Evolutionary conservation across 164 flowering plant species (phyloP).

Genomic region (Akebia trifoliata): DNA sequence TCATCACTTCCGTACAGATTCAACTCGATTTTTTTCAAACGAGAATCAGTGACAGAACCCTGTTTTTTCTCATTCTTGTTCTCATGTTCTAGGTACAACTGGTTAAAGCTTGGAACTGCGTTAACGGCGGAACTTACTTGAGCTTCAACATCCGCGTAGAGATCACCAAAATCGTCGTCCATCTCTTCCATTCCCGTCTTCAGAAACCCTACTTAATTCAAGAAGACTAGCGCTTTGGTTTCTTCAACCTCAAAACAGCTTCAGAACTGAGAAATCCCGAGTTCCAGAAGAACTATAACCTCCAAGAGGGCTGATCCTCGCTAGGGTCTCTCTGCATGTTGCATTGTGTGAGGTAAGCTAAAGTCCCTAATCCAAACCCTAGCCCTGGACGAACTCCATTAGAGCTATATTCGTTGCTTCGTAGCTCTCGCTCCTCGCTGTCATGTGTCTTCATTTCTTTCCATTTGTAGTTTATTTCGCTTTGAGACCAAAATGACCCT

Average conservation of each 20-base stretch:
- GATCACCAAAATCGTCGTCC: constrained; percentile 68
- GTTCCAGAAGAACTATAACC: too few relatives aligned
- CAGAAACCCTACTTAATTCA: not conserved
- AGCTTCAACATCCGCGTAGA: constrained; percentile 54
- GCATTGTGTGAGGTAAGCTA: too few relatives aligned
- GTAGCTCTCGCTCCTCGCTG: too few relatives aligned
- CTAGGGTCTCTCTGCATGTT: too few relatives aligned
- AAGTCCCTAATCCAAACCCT: too few relatives aligned
- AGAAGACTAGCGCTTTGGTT: not conserved
- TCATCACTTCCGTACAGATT: not conserved
- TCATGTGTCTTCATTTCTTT: too few relatives aligned
- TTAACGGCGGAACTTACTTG: constrained; percentile 33
- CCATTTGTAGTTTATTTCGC: too few relatives aligned
- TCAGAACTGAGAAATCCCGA: too few relatives aligned
- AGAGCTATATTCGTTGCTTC: too few relatives aligned
- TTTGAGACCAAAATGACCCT: too few relatives aligned
- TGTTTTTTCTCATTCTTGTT: not conserved
- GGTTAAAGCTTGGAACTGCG: constrained; percentile 9
- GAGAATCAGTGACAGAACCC: not conserved
- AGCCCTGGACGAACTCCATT: too few relatives aligned
- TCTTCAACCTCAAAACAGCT: not conserved
- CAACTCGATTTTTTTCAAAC: not conserved
- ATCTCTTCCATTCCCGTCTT: constrained; percentile 21
- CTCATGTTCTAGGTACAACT: constrained; percentile 2
- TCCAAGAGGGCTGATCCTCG: too few relatives aligned